These are phyloP conservation scores for Akebia trifoliata DNA, from an alignment of 164 flowering plant species.

Conservation along the genomic window DNA sequence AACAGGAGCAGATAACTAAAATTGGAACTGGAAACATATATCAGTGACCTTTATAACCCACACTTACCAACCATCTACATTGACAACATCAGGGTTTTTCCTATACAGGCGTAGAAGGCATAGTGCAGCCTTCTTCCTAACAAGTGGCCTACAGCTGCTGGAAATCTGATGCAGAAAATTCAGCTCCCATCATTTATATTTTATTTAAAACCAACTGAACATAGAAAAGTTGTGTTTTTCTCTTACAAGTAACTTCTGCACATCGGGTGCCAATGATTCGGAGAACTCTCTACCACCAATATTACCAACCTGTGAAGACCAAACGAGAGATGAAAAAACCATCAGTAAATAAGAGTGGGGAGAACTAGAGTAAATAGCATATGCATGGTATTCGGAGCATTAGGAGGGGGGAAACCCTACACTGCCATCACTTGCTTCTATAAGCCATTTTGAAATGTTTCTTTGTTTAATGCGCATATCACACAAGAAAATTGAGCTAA, in stretches of 20 bases:
- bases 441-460: too few relatives aligned
- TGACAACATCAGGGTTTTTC: slow-evolving; percentile 97
- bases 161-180: slow-evolving; percentile 52
- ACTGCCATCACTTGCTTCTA: too few relatives aligned
- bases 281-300: slow-evolving; percentile 99
- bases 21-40: neutral
- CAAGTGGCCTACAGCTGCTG: slow-evolving; percentile 97
- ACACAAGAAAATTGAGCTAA: too few relatives aligned
- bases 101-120: slow-evolving; percentile 88
- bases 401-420: too few relatives aligned
- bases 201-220: neutral
- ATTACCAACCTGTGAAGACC: slow-evolving; percentile 71
- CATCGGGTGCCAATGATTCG: slow-evolving; percentile 98
- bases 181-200: neutral
- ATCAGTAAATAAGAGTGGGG: neutral
- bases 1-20: neutral
- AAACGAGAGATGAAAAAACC: slow-evolving; percentile 8
- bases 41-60: neutral
- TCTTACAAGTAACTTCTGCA: slow-evolving; percentile 91
- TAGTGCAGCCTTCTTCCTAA: slow-evolving; percentile 94
- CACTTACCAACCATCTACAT: slow-evolving; percentile 92
- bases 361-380: too few relatives aligned
- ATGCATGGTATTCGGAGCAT: neutral
- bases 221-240: neutral
- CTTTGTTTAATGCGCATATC: too few relatives aligned